Base-by-base conservation (phyloP, 805 yeast species). In the Candida maesae region DNA sequence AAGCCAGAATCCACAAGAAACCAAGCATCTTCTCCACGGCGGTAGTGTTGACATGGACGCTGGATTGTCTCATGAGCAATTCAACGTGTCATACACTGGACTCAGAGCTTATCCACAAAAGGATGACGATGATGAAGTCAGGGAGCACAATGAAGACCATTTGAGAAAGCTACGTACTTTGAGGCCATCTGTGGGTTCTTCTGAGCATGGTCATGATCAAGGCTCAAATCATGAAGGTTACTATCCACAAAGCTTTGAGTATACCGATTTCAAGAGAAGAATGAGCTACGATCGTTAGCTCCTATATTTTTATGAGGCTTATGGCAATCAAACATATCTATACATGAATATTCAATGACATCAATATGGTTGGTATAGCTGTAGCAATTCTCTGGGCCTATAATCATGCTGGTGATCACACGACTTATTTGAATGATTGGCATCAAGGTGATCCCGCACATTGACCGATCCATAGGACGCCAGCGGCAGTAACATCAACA, bases 201-300 rank as follows among this genome's bases (percentile, higher is more conserved):
- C n/a, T n/a, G n/a, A n/a, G n/a, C n/a, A n/a, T n/a, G n/a, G n/a
- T n/a, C n/a, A n/a, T n/a, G n/a, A n/a, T n/a, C n/a, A n/a, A n/a
- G n/a, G n/a, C n/a, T n/a, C 19, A 9, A 18, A 18, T 6, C n/a
- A 15, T 8, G 33, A 20, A 3, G 32, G 35, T 11, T 18, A 27
- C 40, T 25, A 33, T 15, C 49, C 49, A 17, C 45, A 46, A 17
- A 39, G 37, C 11, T 54, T 52, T 33, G 55, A 54, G 20, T 53
- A 51, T 23, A 53, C 45, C 14, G 55, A 53, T 23, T 55, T 50
- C 38, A 55, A 53, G 33, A 50, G 58, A 45, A 50, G 56, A 29
- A 55, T 49, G 56, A 36, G 39, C 15, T 36, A 36, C 18, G 34
- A 36, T 14, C 31, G 31, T 12, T 28, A n/a, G n/a, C n/a, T n/a